Conservation (phyloP, 148 eudicot species). For the Arbutus unedo region DNA sequence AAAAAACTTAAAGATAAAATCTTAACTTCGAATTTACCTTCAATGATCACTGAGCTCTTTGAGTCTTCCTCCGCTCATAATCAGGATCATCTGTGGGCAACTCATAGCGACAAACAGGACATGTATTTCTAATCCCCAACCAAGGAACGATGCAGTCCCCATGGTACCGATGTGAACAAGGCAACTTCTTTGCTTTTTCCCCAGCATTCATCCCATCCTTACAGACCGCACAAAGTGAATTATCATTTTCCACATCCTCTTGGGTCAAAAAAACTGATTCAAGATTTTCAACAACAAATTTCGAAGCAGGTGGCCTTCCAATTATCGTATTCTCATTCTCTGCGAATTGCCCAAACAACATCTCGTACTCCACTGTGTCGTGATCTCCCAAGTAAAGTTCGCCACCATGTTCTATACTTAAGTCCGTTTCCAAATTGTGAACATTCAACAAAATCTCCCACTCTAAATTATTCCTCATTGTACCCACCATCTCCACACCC, state of each 20-base stretch:
- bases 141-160: constrained; percentile 72
- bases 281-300: constrained; percentile 35
- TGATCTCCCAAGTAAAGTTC: constrained; percentile 4
- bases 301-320: constrained; percentile 60
- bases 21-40: constrained; percentile 19
- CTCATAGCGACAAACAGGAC: constrained; percentile 72
- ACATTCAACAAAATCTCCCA: constrained; percentile 48
- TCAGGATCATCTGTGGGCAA: constrained; percentile 71
- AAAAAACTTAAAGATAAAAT: constrained; percentile 6
- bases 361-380: constrained; percentile 39
- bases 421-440: constrained; percentile 26
- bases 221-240: constrained; percentile 61
- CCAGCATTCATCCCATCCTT: constrained; percentile 56
- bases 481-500: constrained; percentile 18
- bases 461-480: constrained; percentile 23
- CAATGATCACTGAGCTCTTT: constrained; percentile 29
- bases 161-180: constrained; percentile 67
- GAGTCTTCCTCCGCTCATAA: constrained; percentile 51
- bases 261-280: constrained; percentile 22
- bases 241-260: constrained; percentile 25
- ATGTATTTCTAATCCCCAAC: constrained; percentile 67
- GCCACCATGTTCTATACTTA: constrained; percentile 22
- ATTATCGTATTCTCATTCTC: constrained; percentile 35
- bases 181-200: constrained; percentile 48
- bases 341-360: constrained; percentile 56